Percentiles rank a stretch among this genome's conserved stretches.
These are phyloP conservation scores for Scalesia atractyloides DNA, from an alignment of 129 eudicot species.

Conservation along the genomic window DNA sequence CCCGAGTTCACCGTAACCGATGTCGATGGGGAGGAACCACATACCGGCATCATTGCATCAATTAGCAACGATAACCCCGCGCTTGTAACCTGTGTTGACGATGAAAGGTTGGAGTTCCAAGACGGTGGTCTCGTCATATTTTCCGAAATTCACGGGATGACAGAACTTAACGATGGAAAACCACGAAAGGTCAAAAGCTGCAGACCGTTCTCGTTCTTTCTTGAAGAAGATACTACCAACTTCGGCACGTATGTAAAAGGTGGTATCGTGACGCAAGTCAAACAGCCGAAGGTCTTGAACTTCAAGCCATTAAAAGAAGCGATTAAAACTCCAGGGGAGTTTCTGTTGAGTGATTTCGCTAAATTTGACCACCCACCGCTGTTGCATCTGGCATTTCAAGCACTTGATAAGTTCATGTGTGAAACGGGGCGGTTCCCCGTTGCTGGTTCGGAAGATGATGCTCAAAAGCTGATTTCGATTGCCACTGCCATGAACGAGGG, in stretches of 20 bases:
- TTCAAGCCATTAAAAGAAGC: slow-evolving; percentile 85
- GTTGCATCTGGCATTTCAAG: slow-evolving; percentile 87
- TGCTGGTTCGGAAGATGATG: slow-evolving; percentile 87
- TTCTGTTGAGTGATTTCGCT: slow-evolving; percentile 77
- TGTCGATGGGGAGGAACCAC: slow-evolving; percentile 96
- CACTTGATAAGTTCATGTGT: slow-evolving; percentile 66
- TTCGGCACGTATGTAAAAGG: slow-evolving; percentile 76
- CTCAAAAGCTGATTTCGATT: slow-evolving; percentile 64
- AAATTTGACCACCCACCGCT: slow-evolving; percentile 93
- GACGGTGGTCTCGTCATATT: slow-evolving; percentile 90
- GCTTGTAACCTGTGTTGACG: slow-evolving; percentile 83
- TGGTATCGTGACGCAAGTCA: slow-evolving; percentile 93
- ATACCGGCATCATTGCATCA: slow-evolving; percentile 83
- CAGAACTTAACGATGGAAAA: slow-evolving; percentile 85
- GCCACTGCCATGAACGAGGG: slow-evolving; percentile 56
- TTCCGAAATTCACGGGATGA: slow-evolving; percentile 85
- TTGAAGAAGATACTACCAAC: slow-evolving; percentile 82
- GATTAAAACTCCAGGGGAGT: slow-evolving; percentile 71
- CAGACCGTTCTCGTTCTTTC: slow-evolving; percentile 74
- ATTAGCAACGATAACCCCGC: slow-evolving; percentile 85
- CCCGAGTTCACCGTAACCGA: slow-evolving; percentile 79
- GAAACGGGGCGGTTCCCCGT: slow-evolving; percentile 65
- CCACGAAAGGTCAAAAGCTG: slow-evolving; percentile 74
- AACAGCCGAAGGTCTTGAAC: slow-evolving; percentile 76
- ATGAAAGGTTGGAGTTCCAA: slow-evolving; percentile 90